Evolutionary conservation across 176 grass and related monocot species (phyloP).

Genomic region (Urochloa ruziziensis): DNA sequence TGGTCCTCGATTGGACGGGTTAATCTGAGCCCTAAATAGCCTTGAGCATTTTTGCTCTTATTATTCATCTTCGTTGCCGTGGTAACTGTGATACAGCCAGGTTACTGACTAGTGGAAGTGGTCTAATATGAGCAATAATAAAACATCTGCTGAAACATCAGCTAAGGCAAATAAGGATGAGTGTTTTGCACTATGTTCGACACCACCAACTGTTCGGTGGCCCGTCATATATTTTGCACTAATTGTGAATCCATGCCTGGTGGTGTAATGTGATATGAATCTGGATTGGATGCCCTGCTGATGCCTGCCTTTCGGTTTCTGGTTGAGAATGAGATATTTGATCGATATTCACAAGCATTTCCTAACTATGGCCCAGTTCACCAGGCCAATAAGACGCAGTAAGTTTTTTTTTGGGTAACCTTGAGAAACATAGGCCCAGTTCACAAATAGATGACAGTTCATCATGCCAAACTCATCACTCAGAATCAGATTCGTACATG

Average conservation of each 20-base stretch:
- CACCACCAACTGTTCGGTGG: conserved; percentile 5
- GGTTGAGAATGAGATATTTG: not conserved
- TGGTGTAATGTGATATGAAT: not conserved
- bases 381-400: too few species aligned
- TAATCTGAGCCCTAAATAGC: conserved; percentile 9
- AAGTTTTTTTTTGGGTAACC: not conserved
- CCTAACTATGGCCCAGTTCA: too few species aligned
- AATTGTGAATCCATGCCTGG: conserved; percentile 1
- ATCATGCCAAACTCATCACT: not conserved
- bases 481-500: conserved; percentile 21
- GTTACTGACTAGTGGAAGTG: conserved; percentile 26
- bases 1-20: not conserved
- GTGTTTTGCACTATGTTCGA: conserved; percentile 22
- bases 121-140: conserved; percentile 40
- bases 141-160: conserved; percentile 12
- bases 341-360: not conserved
- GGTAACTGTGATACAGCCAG: conserved; percentile 16
- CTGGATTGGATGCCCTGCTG: not conserved
- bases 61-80: not conserved
- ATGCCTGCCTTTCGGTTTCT: not conserved
- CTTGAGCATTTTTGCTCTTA: conserved; percentile 26
- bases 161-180: conserved; percentile 25
- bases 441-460: not conserved
- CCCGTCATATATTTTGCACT: conserved; percentile 5
- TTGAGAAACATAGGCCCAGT: not conserved